Evolutionary conservation across 75 land plant species (phyloP).

Genomic region (Pinus taeda): DNA sequence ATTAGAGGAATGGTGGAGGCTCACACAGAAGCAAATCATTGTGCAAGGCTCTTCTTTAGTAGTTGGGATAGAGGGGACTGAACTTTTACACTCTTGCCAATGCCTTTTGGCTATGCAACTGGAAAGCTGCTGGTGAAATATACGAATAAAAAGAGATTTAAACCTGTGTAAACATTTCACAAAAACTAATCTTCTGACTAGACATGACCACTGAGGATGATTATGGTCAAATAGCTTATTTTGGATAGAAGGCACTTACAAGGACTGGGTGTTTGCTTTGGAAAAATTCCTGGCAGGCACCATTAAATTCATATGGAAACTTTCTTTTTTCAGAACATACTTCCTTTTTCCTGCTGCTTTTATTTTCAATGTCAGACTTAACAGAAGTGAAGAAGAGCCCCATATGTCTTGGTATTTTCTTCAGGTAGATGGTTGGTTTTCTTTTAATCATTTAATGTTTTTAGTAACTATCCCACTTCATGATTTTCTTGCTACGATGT

Average conservation of each 20-base stretch:
- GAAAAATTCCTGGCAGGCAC: not conserved
- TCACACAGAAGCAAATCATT: too few species aligned
- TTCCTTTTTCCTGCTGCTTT: not conserved
- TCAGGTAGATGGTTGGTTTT: not conserved
- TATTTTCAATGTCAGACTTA: not conserved
- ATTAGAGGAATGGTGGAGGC: too few species aligned
- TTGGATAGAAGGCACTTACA: not conserved
- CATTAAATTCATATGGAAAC: not conserved
- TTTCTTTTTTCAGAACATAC: not conserved
- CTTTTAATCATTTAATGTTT: not conserved
- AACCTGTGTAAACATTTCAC: too few species aligned
- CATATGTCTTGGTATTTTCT: not conserved
- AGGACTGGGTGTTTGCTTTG: not conserved
- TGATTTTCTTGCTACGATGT: not conserved
- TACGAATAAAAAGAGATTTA: too few species aligned
- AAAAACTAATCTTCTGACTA: too few species aligned
- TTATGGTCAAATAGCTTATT: not conserved
- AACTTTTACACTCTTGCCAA: too few species aligned
- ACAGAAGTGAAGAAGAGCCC: not conserved
- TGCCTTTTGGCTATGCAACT: too few species aligned
- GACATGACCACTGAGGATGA: not conserved
- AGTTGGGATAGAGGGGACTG: too few species aligned
- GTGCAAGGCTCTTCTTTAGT: too few species aligned
- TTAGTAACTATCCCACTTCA: not conserved
- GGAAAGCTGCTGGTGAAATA: too few species aligned